Percentiles rank a stretch among this genome's conserved stretches.
Conservation (phyloP, 495 filamentous ascomycete genomes). For the Podospora pseudocomata region DNA sequence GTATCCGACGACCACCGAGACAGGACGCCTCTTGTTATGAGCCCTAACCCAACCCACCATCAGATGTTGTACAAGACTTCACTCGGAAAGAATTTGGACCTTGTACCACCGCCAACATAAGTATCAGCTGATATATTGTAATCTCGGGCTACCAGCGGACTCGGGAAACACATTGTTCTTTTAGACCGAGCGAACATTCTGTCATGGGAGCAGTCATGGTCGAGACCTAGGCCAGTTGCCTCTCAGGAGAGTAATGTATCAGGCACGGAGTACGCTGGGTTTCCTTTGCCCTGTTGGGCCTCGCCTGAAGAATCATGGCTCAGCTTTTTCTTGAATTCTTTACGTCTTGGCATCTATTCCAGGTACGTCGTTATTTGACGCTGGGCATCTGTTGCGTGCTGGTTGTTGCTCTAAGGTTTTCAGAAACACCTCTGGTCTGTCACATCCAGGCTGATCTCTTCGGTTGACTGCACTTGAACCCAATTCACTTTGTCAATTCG, state of each 20-base stretch:
- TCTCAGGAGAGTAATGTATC: no score
- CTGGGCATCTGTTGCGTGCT: no score
- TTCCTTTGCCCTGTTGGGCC: no score
- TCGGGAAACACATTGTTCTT: neutral
- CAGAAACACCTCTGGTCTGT: neutral
- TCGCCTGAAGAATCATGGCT: no score
- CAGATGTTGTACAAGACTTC: neutral
- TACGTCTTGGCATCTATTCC: no score
- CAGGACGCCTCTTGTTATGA: neutral
- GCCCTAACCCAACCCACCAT: neutral
- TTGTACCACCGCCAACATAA: neutral
- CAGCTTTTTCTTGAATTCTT: no score
- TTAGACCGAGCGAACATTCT: neutral
- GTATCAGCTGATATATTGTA: neutral
- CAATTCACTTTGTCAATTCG: neutral
- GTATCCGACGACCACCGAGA: conserved; percentile 3
- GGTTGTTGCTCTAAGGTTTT: no score
- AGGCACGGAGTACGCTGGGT: no score
- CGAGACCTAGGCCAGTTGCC: no score
- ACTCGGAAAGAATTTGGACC: neutral
- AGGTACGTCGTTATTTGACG: no score
- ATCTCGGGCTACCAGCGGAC: neutral
- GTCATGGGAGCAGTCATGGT: no score
- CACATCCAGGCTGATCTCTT: neutral
- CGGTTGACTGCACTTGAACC: neutral